A percentile compares a stretch with the other conserved stretches of the same genome.
Evolutionary conservation across 2,329 filamentous ascomycete species (phyloP).

Genomic region (Coniochaeta sp.): DNA sequence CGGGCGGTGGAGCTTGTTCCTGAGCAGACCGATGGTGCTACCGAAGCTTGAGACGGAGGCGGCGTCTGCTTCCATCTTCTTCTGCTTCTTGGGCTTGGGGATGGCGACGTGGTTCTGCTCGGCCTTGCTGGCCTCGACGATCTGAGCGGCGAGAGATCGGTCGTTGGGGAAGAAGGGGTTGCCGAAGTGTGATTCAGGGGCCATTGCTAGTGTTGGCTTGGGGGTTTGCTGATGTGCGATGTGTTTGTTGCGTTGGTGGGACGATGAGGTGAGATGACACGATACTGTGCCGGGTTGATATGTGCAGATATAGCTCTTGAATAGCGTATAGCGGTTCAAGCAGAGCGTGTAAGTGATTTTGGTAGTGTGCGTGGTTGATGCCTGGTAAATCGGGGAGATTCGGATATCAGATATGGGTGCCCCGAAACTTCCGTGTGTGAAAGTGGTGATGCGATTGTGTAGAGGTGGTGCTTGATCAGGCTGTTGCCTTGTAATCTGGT

Average conservation of each 20-base stretch:
- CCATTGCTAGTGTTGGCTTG: neutral
- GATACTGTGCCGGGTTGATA: neutral
- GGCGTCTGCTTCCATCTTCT: conserved; percentile 10
- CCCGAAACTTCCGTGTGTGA: neutral
- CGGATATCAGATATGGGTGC: neutral
- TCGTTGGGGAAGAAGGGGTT: conserved; percentile 4
- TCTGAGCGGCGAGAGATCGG: neutral
- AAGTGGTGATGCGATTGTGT: neutral
- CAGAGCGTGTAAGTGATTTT: neutral
- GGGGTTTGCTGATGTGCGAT: neutral
- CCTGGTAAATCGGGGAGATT: neutral
- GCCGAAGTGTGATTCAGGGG: neutral
- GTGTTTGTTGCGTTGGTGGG: neutral
- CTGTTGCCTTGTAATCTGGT: neutral
- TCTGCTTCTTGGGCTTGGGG: neutral
- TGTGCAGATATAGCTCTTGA: neutral
- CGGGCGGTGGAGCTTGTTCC: conserved; percentile 10
- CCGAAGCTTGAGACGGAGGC: conserved; percentile 18
- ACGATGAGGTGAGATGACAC: neutral
- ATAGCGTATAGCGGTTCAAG: neutral
- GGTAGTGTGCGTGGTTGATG: neutral
- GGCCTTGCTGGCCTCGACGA: conserved; percentile 1
- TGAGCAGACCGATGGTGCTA: conserved; percentile 14
- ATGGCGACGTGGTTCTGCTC: conserved; percentile 3
- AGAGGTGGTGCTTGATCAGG: neutral